Evolutionary conservation across 225 moss, liverwort and hornwort species (phyloP), one percentile per base, ranked within the genome.

Genomic region (Pleurozium schreberi): DNA sequence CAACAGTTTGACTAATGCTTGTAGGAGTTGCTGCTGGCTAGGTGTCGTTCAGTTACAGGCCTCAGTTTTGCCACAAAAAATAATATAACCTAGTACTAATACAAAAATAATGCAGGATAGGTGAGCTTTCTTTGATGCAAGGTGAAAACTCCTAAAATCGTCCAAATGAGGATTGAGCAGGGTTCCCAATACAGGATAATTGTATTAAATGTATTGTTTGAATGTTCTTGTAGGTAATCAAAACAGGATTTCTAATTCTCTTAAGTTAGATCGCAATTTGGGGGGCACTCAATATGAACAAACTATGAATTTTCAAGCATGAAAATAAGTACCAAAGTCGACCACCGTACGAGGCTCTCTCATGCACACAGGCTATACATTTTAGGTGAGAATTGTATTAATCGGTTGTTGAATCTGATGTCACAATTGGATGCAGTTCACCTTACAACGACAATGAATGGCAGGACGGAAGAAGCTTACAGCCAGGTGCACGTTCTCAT

Each of bases 341-440:
- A 78, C 16, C 0, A n/a, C n/a, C n/a, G 1, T 36, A 31, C 33
- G 4, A 33, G 3, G 38, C 38, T 57, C 26, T 26, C 16, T n/a
- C n/a, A 1, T 26, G 23, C 10, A 13, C 8, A 25, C 2, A 78
- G 16, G 10, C 55, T 55, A 9, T 16, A 38, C 38, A 78, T 57
- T 23, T n/a, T 17, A 57, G n/a, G 27, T 40, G 18, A 40, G 40
- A 27, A 58, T n/a, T 27, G 7, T 2, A 4, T 5, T 58, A 7
- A 11, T n/a, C 4, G 0, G 27, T 57, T 40, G 10, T 55, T 0
- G 0, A n/a, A 18, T 18, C 22, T 6, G 6, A 52, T n/a, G 28
- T 58, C 17, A 12, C 58, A 79, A n/a, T 7, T 79, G 17, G 27
- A 27, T 7, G 27, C 40, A 26, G 17, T 79, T 40, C n/a, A 27